Evolutionary conservation across 2,329 filamentous ascomycete genomes (phyloP), one percentile per base, ranked within the genome.

Genomic region (Trichophaea hybrida): DNA sequence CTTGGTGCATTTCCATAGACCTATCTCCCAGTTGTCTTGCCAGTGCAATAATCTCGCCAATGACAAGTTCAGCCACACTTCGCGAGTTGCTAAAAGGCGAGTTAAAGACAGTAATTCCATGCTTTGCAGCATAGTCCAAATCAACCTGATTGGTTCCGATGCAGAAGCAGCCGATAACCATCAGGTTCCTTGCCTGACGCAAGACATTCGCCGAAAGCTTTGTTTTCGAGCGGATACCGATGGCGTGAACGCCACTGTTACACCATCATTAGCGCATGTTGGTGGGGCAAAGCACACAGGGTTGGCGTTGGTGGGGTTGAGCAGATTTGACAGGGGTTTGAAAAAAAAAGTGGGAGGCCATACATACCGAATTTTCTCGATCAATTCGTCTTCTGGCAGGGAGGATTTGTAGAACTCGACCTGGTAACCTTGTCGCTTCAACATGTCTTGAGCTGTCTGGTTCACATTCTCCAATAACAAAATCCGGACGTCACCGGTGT

Each of bases 81-180:
- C 93, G 85, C 6, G 91, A 97, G 75, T 98, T 98, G 75, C 87
- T 90, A 75, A 98, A 98, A 1, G 93, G 93, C 50, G 93, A 97
- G 76, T 98, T 98, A 82, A 98, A 98, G 65, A 98, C 93, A 38
- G 90, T 89, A 71, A 97, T 95, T 66, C 93, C 89, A 70, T 86
- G 82, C 67, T 80, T 78, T 52, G 88, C 88, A 34, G 89, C 88
- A 70, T 82, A 91, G 63, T 88, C 80, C 61, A 94, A 81, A 71
- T 94, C 85, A 66, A 95, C 89, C 73, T 94, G 89, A 75, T 94
- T 97, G 59, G 93, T 98, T 66, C 93, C 93, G 69, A 98, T 98
- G 73, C 93, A 98, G 80, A 98, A 98, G 76, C 93, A 98, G 62
- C 93, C 93, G 68, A 97, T 82, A 63, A 96, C 93, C 61, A 97